Evolutionary conservation across 768 basidiomycete species (phyloP).

Genomic region (Boletus pseudo-olivaceus): DNA sequence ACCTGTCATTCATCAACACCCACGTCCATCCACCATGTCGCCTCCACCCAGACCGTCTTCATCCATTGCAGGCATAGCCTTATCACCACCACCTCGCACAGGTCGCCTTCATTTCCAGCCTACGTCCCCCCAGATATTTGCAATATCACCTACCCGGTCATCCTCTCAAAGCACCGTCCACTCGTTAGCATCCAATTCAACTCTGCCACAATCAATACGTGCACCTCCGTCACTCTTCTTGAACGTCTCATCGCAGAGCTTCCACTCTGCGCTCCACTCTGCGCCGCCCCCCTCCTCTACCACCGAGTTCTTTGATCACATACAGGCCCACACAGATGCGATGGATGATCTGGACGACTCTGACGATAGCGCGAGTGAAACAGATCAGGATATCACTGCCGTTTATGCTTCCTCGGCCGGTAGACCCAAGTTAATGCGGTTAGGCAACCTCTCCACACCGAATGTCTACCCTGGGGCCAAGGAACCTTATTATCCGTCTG

Average conservation of each 20-base stretch:
- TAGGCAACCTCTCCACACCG: conserved; percentile 70
- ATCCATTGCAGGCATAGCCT: conserved; percentile 50
- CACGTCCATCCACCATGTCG: conserved; percentile 37
- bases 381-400: conserved; percentile 34
- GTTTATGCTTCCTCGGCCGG: conserved; percentile 29
- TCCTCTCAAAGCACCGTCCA: conserved; percentile 31
- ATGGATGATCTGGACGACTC: conserved; percentile 73
- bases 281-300: conserved; percentile 65
- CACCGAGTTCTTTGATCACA: conserved; percentile 71
- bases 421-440: conserved; percentile 49
- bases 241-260: conserved; percentile 43
- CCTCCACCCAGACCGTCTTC: conserved; percentile 64
- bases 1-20: conserved; percentile 15
- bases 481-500: conserved; percentile 35
- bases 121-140: conserved; percentile 15
- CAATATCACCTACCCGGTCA: conserved; percentile 19
- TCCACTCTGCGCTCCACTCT: conserved; percentile 48
- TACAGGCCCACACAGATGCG: conserved; percentile 65
- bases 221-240: conserved; percentile 33
- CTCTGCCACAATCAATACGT: conserved; percentile 18
- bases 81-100: conserved; percentile 49
- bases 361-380: conserved; percentile 41
- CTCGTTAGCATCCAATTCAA: conserved; percentile 30
- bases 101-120: conserved; percentile 19
- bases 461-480: conserved; percentile 47